Percentiles rank a stretch among this genome's conserved stretches.
These are phyloP conservation scores for Botrytis tulipae DNA, from an alignment of 2,329 filamentous ascomycete species.

Conservation along the genomic window DNA sequence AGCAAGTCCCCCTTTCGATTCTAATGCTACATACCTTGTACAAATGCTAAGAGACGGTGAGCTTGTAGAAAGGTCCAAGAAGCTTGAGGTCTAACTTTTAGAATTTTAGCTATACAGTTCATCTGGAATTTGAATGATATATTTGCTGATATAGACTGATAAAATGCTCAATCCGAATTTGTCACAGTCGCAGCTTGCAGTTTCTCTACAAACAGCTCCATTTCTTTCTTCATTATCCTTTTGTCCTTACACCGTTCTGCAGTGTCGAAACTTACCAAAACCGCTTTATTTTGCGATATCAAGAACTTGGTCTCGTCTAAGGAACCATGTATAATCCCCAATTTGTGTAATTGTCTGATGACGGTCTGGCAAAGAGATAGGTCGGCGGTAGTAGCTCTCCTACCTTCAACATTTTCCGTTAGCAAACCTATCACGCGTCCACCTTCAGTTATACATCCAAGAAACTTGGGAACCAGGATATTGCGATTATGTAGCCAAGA, in stretches of 20 bases:
- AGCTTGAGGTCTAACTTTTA: not conserved
- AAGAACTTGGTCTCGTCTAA: slow-evolving; percentile 43
- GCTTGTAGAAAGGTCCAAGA: not conserved
- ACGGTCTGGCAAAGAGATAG: slow-evolving; percentile 33
- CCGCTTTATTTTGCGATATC: slow-evolving; percentile 32
- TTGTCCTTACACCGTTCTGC: slow-evolving; percentile 21
- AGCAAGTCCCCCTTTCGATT: slow-evolving; percentile 5
- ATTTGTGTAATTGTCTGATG: slow-evolving; percentile 38
- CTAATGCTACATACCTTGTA: not conserved
- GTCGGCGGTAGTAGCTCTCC: slow-evolving; percentile 36
- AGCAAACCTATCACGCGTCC: not conserved
- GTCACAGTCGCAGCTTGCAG: not conserved
- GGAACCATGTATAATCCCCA: slow-evolving; percentile 42
- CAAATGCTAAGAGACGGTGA: not conserved
- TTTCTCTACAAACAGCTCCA: slow-evolving; percentile 9
- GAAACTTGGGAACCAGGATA: slow-evolving; percentile 36
- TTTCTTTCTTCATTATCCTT: slow-evolving; percentile 14
- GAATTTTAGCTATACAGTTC: not conserved
- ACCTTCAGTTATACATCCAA: slow-evolving; percentile 36
- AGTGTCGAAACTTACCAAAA: slow-evolving; percentile 42
- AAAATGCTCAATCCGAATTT: not conserved
- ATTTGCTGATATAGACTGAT: not conserved
- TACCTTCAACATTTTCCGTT: slow-evolving; percentile 36
- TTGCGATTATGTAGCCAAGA: slow-evolving; percentile 29
- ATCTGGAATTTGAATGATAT: not conserved